Evolutionary conservation across 441 rosid genomes (phyloP).

Genomic region (Pelargonium citronellum): DNA sequence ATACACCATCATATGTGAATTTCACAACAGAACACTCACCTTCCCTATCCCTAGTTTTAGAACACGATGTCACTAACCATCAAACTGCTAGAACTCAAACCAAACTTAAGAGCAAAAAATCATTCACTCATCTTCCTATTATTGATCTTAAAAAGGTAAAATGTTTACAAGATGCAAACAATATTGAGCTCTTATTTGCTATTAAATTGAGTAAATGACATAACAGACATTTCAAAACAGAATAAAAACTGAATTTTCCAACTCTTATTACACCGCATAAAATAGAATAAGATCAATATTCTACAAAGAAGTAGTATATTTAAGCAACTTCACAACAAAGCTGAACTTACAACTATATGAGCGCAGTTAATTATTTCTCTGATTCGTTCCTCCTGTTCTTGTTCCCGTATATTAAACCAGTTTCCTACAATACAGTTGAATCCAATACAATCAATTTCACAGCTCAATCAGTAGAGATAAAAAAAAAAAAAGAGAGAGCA

Average conservation of each 20-base stretch:
- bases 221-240: not conserved
- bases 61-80: not conserved
- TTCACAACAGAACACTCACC: too few relatives aligned
- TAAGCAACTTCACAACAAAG: not conserved
- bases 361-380: conserved; percentile 24
- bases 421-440: conserved; percentile 39
- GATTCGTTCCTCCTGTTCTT: conserved; percentile 39
- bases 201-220: not conserved
- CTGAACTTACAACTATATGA: conserved; percentile 17
- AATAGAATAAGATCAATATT: not conserved
- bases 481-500: not conserved
- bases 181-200: not conserved
- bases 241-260: not conserved
- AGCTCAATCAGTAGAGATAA: not conserved
- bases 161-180: not conserved
- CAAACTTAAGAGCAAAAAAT: not conserved
- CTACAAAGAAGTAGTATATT: not conserved
- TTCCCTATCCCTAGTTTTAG: not conserved
- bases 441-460: too few relatives aligned
- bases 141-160: not conserved
- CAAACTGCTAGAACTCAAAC: not conserved
- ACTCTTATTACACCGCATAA: not conserved
- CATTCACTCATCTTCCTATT: not conserved
- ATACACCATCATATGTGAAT: too few relatives aligned
- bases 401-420: conserved; percentile 69